A percentile compares a stretch with the other conserved stretches of the same genome.
Conservation (phyloP, 345 rosid species). For the Turnera subulata region DNA sequence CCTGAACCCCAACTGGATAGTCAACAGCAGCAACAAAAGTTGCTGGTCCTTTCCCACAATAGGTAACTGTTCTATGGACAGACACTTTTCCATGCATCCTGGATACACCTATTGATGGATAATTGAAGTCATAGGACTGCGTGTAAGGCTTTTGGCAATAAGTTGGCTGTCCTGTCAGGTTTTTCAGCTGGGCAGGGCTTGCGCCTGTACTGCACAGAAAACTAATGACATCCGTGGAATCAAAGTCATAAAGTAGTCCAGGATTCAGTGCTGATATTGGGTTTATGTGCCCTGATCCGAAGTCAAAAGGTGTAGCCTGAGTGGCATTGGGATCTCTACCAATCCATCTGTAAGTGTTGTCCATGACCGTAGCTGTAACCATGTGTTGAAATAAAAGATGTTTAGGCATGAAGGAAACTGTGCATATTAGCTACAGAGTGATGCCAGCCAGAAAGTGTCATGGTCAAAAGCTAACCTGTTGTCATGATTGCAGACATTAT, state of each 20-base stretch:
- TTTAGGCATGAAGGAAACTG: not conserved
- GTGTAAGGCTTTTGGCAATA: conserved; percentile 24
- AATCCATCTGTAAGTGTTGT: conserved; percentile 25
- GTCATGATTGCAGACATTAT: conserved; percentile 53
- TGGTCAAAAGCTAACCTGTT: conserved; percentile 30
- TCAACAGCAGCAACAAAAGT: conserved; percentile 26
- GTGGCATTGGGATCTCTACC: conserved; percentile 37
- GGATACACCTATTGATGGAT: conserved; percentile 47
- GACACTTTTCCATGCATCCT: conserved; percentile 39
- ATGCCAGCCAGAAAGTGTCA: not conserved
- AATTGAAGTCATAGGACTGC: conserved; percentile 39
- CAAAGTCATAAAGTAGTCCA: conserved; percentile 40
- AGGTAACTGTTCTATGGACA: conserved; percentile 38
- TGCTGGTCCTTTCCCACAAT: conserved; percentile 34
- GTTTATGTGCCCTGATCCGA: conserved; percentile 55
- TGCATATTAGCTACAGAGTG: not conserved
- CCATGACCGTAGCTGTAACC: conserved; percentile 32
- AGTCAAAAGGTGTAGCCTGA: conserved; percentile 46
- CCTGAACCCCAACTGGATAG: conserved; percentile 32
- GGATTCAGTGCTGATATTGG: conserved; percentile 37
- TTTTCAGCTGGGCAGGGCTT: conserved; percentile 37
- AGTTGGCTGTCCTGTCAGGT: conserved; percentile 35
- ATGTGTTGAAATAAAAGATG: not conserved
- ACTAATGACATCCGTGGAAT: conserved; percentile 25
- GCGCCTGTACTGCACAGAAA: conserved; percentile 54